phyloP scores from a whole-genome alignment of 1,139 yeast genomes.

The Wickerhamomyces sp. region DNA sequence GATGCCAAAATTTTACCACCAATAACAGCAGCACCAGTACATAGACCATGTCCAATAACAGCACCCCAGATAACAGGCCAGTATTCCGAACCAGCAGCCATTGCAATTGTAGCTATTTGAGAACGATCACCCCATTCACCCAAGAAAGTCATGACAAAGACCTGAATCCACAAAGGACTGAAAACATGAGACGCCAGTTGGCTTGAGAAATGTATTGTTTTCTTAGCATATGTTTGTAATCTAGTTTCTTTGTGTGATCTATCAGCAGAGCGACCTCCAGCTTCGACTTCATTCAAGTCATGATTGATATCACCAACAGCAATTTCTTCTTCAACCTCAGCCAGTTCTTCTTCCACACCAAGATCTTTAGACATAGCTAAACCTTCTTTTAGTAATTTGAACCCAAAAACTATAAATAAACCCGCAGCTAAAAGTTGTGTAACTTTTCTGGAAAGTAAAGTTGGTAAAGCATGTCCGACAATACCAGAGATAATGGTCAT shows the following conservation, averaged over 20 bases:
- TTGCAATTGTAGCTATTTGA: constrained; percentile 95
- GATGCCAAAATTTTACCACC: constrained; percentile 92
- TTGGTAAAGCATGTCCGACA: constrained; percentile 88
- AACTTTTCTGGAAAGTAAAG: constrained; percentile 70
- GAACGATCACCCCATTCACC: constrained; percentile 99
- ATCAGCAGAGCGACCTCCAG: constrained; percentile 34
- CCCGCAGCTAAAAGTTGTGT: constrained; percentile 81
- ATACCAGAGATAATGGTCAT: constrained; percentile 92
- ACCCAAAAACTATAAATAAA: constrained; percentile 80
- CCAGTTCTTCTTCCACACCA: constrained; percentile 92
- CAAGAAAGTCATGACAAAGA: constrained; percentile 90
- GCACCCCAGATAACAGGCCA: constrained; percentile 90
- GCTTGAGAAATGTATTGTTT: constrained; percentile 4
- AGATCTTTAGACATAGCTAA: constrained; percentile 71
- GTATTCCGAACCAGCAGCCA: constrained; percentile 96
- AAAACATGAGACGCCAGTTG: constrained; percentile 33
- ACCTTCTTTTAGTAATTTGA: constrained; percentile 75
- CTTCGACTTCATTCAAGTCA: constrained; percentile 51
- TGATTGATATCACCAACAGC: constrained; percentile 56
- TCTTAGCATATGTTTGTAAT: neutral
- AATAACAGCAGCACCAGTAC: constrained; percentile 87
- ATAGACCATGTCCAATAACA: constrained; percentile 82
- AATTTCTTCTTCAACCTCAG: constrained; percentile 94
- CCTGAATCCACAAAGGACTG: constrained; percentile 92
- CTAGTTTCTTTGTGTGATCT: constrained; percentile 3